Evolutionary conservation across 2,329 filamentous ascomycete species (phyloP).

Genomic region (Colletotrichum sansevieriae): DNA sequence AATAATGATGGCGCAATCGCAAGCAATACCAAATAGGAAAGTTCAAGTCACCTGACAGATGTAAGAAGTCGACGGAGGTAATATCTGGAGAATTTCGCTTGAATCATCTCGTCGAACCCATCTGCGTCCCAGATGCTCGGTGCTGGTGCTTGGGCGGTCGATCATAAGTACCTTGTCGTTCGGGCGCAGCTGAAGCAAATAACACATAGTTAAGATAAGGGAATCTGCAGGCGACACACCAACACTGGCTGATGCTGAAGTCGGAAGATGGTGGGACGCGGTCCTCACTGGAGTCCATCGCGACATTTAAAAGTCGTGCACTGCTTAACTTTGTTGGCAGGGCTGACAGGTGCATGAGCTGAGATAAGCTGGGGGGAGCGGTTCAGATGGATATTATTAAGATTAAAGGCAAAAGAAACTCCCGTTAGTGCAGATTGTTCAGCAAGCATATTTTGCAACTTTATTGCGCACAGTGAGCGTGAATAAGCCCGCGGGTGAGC

Average conservation of each 20-base stretch:
- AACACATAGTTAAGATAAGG: not conserved
- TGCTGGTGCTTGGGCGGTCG: constrained; percentile 8
- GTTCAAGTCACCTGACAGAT: constrained; percentile 5
- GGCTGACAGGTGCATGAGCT: constrained; percentile 33
- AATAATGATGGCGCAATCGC: constrained; percentile 3
- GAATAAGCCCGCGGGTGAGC: constrained; percentile 9
- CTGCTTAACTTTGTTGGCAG: constrained; percentile 16
- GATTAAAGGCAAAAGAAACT: constrained; percentile 31
- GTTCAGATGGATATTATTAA: constrained; percentile 32
- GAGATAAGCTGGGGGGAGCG: constrained; percentile 14
- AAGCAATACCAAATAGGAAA: constrained; percentile 24
- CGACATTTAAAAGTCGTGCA: not conserved
- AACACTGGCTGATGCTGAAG: constrained; percentile 8
- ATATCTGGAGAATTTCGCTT: not conserved
- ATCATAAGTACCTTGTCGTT: constrained; percentile 7
- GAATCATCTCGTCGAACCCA: constrained; percentile 4
- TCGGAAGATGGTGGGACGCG: not conserved
- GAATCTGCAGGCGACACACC: not conserved
- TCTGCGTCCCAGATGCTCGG: constrained; percentile 14
- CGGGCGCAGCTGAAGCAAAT: constrained; percentile 6
- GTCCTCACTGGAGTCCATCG: constrained; percentile 6
- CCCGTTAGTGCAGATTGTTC: constrained; percentile 4
- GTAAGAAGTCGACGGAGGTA: not conserved
- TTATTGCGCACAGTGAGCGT: constrained; percentile 24
- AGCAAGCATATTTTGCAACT: constrained; percentile 30